phyloP scores from a whole-genome alignment of 2,329 filamentous ascomycete species.

The Colletotrichum lindemuthianum region DNA sequence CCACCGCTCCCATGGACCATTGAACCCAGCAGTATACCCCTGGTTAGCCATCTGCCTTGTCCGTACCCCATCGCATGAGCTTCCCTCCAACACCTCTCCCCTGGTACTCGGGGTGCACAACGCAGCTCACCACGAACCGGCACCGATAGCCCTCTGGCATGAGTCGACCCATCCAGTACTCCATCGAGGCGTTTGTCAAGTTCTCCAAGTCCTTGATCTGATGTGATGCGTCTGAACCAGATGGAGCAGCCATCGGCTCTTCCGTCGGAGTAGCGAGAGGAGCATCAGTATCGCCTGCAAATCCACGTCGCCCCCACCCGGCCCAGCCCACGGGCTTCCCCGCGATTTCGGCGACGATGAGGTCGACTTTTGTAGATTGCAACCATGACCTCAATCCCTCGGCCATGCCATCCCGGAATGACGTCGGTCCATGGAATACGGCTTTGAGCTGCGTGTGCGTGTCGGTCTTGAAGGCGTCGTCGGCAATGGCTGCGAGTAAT shows the following conservation, averaged over 20 bases:
- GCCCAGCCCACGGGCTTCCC: constrained; percentile 46
- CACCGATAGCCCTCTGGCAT: constrained; percentile 43
- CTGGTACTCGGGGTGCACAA: constrained; percentile 45
- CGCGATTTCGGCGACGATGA: constrained; percentile 47
- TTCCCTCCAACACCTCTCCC: constrained; percentile 45
- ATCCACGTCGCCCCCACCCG: constrained; percentile 45
- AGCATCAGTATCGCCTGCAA: constrained; percentile 40
- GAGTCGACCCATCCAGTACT: constrained; percentile 40
- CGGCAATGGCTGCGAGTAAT: constrained; percentile 43
- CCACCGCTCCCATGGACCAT: constrained; percentile 40
- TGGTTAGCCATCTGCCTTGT: constrained; percentile 42
- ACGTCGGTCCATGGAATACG: constrained; percentile 42
- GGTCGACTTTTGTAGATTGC: constrained; percentile 39
- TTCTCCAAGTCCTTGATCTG: constrained; percentile 43
- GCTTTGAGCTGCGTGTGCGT: constrained; percentile 48
- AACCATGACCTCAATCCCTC: constrained; percentile 39
- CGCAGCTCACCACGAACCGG: constrained; percentile 48
- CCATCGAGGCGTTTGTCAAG: constrained; percentile 45
- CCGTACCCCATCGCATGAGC: constrained; percentile 46
- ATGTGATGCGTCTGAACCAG: background rate
- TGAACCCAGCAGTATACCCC: constrained; percentile 43
- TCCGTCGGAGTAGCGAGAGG: constrained; percentile 32
- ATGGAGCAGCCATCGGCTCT: constrained; percentile 5
- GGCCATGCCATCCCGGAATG: constrained; percentile 41
- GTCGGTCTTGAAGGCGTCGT: constrained; percentile 45